Conservation (phyloP, 805 yeast genomes). For the Yamadazyma takamatsuzukensis region DNA sequence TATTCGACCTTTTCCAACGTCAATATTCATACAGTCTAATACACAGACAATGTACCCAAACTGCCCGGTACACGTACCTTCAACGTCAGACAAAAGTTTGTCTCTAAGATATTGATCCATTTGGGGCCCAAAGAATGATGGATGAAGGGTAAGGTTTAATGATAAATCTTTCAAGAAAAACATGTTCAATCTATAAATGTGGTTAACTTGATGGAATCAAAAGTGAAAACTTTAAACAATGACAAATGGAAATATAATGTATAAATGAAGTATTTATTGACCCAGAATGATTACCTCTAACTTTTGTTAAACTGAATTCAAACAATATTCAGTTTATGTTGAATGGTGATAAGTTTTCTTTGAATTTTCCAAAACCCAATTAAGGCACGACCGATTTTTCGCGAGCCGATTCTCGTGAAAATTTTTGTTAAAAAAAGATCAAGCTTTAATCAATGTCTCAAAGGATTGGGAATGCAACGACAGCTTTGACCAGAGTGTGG, state of each 20-base stretch:
- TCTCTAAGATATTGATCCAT: constrained; percentile 92
- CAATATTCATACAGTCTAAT: constrained; percentile 88
- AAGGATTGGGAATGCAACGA: constrained; percentile 48
- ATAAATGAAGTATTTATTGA: too few species aligned
- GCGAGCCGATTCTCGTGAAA: constrained; percentile 4
- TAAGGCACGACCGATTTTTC: not conserved
- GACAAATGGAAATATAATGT: too few species aligned
- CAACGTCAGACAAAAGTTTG: constrained; percentile 90
- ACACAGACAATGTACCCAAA: constrained; percentile 97
- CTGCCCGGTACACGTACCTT: constrained; percentile 98
- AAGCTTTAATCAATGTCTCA: constrained; percentile 26
- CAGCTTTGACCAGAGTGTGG: constrained; percentile 86
- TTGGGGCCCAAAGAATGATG: constrained; percentile 96
- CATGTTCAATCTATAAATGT: constrained; percentile 21
- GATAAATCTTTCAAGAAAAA: constrained; percentile 76
- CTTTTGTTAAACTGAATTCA: too few species aligned
- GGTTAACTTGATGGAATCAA: too few species aligned
- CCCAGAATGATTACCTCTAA: too few species aligned
- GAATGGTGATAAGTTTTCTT: too few species aligned
- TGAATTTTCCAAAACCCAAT: not conserved
- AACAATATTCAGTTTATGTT: too few species aligned
- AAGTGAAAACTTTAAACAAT: too few species aligned
- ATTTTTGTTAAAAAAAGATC: constrained; percentile 6
- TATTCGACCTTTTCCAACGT: constrained; percentile 90
- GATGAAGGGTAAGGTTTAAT: constrained; percentile 88